Evolutionary conservation across 1,284 basidiomycete species (phyloP), one percentile per base, ranked within the genome.

Genomic region (Neonothopanus nambi): DNA sequence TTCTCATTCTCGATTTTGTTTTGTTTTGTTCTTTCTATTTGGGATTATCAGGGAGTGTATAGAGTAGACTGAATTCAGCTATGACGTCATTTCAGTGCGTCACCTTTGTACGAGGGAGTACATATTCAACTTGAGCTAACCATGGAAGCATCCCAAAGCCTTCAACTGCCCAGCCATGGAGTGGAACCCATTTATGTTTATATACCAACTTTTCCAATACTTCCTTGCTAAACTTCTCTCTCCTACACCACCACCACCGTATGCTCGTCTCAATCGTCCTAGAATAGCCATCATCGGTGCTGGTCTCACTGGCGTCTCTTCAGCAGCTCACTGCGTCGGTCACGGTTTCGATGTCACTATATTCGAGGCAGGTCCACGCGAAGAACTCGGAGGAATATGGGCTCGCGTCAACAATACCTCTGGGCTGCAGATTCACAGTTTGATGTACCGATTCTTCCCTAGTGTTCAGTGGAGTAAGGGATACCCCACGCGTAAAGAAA

Each of bases 391-490:
- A 18, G 84, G 84, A 0, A 83, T 87, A 42, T 87, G 84, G 84
- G 68, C 80, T 0, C 74, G 78, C 35, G 48, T 51, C 20, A 86
- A 85, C 64, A 71, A 67, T 7, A 82, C 82, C 0, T 81, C 79
- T 1, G 80, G 80, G 6, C 69, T 86, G 0, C 84, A 87, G 65
- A 76, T 86, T 56, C 84, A 82, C 64, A 81, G 78, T 8, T 57
- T 84, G 24, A 65, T 84, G 35, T 82, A 82, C 60, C 77, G 80
- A 38, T 81, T 81, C 63, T 77, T 79, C 56, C 80, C 80, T 15
- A 70, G 62, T 7, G 69, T 82, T 0, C 59, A 74, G 13, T 81
- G 79, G 79, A 62, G 65, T 24, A 57, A 63, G 47, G 71, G 70
- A 1, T 86, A 83, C 61, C 84, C 84, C 0, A 65, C 70, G 20